phyloP scores from a whole-genome alignment of 164 flowering plant genomes.

The Aristolochia californica region DNA sequence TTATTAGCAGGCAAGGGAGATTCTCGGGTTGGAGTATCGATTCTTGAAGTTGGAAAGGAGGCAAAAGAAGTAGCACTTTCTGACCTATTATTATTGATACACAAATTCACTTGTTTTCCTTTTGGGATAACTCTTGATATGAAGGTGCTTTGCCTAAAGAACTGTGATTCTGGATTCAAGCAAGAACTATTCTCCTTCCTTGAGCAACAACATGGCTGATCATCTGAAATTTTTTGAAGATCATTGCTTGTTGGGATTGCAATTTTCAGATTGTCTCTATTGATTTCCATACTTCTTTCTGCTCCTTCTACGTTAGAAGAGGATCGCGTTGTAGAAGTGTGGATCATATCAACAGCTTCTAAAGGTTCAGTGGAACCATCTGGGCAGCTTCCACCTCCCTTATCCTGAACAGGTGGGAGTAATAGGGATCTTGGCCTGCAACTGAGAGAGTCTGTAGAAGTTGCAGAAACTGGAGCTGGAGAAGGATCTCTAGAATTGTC shows the following conservation, averaged over 20 bases:
- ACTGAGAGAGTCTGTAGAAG: slow-evolving; percentile 44
- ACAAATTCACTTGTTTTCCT: slow-evolving; percentile 20
- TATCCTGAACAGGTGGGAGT: neutral
- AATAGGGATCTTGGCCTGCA: slow-evolving; percentile 13
- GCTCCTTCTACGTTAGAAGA: slow-evolving; percentile 5
- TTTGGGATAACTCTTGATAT: slow-evolving; percentile 16
- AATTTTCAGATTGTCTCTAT: slow-evolving; percentile 13
- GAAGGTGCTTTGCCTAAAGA: slow-evolving; percentile 22
- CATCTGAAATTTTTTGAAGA: slow-evolving; percentile 17
- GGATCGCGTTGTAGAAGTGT: slow-evolving; percentile 6
- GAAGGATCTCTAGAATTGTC: slow-evolving; percentile 34
- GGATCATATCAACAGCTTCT: slow-evolving; percentile 4
- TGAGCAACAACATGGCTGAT: slow-evolving; percentile 50
- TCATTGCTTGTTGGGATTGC: slow-evolving; percentile 20
- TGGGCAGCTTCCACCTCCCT: neutral
- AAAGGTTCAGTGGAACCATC: neutral
- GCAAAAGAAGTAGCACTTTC: slow-evolving; percentile 17
- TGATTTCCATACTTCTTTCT: slow-evolving; percentile 15
- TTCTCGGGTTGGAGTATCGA: slow-evolving; percentile 19
- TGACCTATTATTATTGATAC: slow-evolving; percentile 9
- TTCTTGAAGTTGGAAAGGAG: slow-evolving; percentile 11
- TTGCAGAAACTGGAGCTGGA: slow-evolving; percentile 49
- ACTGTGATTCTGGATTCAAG: slow-evolving; percentile 29
- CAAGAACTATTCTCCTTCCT: slow-evolving; percentile 33
- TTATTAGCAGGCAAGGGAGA: slow-evolving; percentile 14